Conservation (phyloP, 371 early-diverging fungal genomes). For the Coemansia linderi region DNA sequence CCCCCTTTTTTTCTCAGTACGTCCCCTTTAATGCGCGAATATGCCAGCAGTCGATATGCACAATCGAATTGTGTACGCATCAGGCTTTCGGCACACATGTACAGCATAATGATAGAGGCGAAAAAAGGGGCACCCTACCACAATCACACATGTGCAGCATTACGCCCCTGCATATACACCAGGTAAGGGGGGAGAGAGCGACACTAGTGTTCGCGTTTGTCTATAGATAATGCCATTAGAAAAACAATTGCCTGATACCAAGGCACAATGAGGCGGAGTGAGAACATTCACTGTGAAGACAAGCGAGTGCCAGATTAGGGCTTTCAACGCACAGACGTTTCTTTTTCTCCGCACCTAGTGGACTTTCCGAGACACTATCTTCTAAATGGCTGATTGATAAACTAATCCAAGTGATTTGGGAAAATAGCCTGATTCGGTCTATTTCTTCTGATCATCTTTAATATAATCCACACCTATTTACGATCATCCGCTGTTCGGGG, state of each 20-base stretch:
- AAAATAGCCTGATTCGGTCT: not conserved
- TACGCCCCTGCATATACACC: not conserved
- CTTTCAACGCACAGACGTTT: not conserved
- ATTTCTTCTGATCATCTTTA: not conserved
- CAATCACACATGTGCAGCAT: not conserved
- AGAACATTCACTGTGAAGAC: not conserved
- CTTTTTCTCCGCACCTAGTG: too few species aligned
- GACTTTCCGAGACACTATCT: too few species aligned
- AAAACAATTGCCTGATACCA: not conserved
- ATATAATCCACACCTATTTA: not conserved
- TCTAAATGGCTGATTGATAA: not conserved
- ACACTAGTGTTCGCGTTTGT: not conserved
- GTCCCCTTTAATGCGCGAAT: not conserved
- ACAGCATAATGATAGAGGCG: not conserved
- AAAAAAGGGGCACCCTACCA: conserved; percentile 5
- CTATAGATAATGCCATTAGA: not conserved
- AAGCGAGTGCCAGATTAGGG: not conserved
- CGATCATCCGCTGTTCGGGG: not conserved
- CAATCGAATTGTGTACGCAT: not conserved
- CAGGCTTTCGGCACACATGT: not conserved
- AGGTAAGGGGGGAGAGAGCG: not conserved
- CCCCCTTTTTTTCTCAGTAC: not conserved
- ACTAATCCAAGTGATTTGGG: not conserved
- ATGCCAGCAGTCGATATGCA: not conserved
- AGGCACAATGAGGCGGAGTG: not conserved